phyloP scores from a whole-genome alignment of 768 basidiomycete genomes.

The Leccinum boreale region DNA sequence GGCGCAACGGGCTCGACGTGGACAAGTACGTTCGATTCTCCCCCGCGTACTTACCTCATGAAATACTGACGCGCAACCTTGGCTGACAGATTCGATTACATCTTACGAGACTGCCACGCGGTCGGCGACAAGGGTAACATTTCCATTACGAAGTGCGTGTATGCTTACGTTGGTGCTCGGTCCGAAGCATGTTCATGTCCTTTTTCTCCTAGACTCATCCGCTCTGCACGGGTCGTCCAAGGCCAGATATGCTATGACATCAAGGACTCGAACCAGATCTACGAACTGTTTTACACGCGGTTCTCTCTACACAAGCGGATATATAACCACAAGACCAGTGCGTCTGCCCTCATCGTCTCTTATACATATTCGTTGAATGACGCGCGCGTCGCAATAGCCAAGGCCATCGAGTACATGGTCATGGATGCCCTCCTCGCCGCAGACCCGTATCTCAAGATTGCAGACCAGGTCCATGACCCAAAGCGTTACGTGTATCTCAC shows the following conservation, averaged over 20 bases:
- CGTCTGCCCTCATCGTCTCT: background rate
- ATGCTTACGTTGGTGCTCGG: background rate
- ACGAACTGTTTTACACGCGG: conserved; percentile 68
- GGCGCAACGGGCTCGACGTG: conserved; percentile 78
- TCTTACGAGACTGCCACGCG: conserved; percentile 68
- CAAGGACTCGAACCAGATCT: conserved; percentile 76
- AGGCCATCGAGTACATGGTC: conserved; percentile 82
- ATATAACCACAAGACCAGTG: conserved; percentile 77
- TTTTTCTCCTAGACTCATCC: conserved; percentile 49
- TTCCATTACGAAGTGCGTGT: conserved; percentile 41
- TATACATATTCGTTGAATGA: background rate
- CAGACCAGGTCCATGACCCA: conserved; percentile 53
- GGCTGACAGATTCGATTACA: conserved; percentile 72
- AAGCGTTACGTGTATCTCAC: conserved; percentile 62
- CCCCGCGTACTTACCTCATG: background rate
- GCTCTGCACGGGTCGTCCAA: conserved; percentile 72
- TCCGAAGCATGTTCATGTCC: background rate
- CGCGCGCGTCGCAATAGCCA: conserved; percentile 40
- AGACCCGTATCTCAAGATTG: conserved; percentile 61
- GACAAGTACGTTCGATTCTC: conserved; percentile 55
- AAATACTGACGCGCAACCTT: background rate
- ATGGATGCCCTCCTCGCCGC: conserved; percentile 72
- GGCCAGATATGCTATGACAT: conserved; percentile 77
- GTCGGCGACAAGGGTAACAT: conserved; percentile 62
- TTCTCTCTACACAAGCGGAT: conserved; percentile 80